phyloP scores from a whole-genome alignment of 495 filamentous ascomycete species.

The Neurospora sp. region DNA sequence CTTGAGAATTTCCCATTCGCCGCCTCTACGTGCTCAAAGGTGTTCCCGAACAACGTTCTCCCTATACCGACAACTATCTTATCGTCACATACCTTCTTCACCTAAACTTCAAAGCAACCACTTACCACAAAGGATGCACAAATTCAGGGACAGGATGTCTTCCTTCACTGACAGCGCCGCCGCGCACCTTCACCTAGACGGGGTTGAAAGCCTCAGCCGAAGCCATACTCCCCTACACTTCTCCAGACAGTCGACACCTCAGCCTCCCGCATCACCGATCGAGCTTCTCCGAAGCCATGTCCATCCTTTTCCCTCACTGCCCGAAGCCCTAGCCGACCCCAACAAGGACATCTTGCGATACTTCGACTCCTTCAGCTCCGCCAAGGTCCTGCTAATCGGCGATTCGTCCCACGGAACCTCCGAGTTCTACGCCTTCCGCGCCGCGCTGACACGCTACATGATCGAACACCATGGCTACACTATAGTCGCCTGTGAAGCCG shows the following conservation, averaged over 20 bases:
- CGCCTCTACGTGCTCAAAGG: background rate
- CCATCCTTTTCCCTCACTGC: background rate
- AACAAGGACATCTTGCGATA: constrained; percentile 1
- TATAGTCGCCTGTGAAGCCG: constrained; percentile 47
- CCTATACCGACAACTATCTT: background rate
- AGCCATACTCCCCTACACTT: background rate
- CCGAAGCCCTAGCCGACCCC: background rate
- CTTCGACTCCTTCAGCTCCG: constrained; percentile 33
- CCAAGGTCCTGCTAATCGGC: constrained; percentile 43
- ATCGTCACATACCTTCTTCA: background rate
- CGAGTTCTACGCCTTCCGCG: constrained; percentile 48
- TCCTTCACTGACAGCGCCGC: background rate
- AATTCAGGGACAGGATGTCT: background rate
- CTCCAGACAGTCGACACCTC: background rate
- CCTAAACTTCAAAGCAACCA: background rate
- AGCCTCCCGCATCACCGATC: background rate
- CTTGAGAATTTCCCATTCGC: background rate
- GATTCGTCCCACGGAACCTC: constrained; percentile 51
- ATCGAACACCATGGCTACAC: constrained; percentile 45
- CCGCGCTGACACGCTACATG: constrained; percentile 44
- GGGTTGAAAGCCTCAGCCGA: background rate
- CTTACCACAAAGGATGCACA: background rate
- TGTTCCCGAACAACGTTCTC: background rate
- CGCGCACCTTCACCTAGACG: background rate
- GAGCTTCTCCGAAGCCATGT: constrained; percentile 1